phyloP scores from a whole-genome alignment of 2,329 filamentous ascomycete genomes.

The Neospermospora avenae region DNA sequence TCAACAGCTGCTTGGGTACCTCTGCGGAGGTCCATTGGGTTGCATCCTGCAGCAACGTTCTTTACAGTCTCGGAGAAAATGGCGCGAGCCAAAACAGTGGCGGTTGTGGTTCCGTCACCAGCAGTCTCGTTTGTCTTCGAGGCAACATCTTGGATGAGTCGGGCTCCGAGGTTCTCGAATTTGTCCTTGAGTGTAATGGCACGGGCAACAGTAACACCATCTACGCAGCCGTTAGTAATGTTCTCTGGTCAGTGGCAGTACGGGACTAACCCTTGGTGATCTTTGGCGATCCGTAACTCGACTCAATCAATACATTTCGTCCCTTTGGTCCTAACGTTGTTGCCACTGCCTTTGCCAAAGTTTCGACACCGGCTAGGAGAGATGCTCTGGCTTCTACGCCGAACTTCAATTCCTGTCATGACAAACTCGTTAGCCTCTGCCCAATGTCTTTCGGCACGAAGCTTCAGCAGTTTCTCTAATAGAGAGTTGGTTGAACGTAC shows the following conservation, averaged over 20 bases:
- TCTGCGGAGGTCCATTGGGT: conserved; percentile 97
- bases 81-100: conserved; percentile 91
- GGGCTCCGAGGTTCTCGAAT: conserved; percentile 98
- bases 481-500: no score
- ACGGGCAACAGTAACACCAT: conserved; percentile 86
- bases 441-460: no score
- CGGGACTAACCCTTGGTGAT: conserved; percentile 86
- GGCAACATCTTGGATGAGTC: conserved; percentile 94
- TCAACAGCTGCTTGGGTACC: conserved; percentile 97
- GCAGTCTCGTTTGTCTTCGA: conserved; percentile 99
- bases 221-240: conserved; percentile 41
- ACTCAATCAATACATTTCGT: conserved; percentile 97
- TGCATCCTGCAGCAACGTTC: conserved; percentile 98
- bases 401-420: conserved; percentile 85
- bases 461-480: no score
- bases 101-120: conserved; percentile 97
- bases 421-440: conserved; percentile 12
- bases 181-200: conserved; percentile 95
- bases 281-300: conserved; percentile 97
- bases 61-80: conserved; percentile 99
- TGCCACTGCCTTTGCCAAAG: conserved; percentile 90
- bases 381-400: conserved; percentile 90
- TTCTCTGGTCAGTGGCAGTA: neutral
- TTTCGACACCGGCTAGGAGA: conserved; percentile 92
- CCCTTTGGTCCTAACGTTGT: conserved; percentile 97